Evolutionary conservation across 23 red algal genomes (phyloP).

Genomic region (Gracilaria vermiculophylla): DNA sequence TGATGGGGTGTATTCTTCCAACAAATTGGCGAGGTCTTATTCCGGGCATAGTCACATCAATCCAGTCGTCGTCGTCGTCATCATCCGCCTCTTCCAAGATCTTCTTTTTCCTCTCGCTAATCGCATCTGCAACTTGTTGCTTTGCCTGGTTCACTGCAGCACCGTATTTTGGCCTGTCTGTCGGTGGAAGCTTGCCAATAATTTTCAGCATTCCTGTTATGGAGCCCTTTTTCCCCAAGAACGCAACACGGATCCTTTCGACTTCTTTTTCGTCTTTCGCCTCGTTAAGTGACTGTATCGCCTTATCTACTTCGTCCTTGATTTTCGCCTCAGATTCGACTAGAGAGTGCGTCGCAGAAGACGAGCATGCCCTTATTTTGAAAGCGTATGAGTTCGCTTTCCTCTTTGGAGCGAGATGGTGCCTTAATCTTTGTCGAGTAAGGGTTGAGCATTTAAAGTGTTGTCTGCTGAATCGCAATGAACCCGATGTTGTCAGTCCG

Average conservation of each 20-base stretch:
- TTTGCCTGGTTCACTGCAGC: constrained; percentile 77
- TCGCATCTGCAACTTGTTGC: constrained; percentile 8
- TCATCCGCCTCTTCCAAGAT: constrained; percentile 1
- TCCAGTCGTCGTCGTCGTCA: constrained; percentile 39
- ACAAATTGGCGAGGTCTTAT: not conserved
- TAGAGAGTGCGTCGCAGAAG: not conserved
- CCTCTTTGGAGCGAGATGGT: not conserved
- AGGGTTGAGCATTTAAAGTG: not conserved
- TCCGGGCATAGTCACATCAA: constrained; percentile 85
- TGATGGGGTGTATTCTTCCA: constrained; percentile 71
- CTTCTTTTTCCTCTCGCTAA: constrained; percentile 53
- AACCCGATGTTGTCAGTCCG: not conserved
- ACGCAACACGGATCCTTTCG: constrained; percentile 57
- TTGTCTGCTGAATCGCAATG: not conserved
- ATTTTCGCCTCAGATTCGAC: not conserved
- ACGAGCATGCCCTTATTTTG: not conserved
- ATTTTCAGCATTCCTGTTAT: constrained; percentile 63
- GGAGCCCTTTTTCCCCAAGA: constrained; percentile 75
- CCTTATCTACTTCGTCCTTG: constrained; percentile 26
- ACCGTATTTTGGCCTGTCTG: constrained; percentile 61
- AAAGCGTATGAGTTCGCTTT: not conserved
- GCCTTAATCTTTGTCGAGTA: not conserved
- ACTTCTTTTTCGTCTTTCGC: constrained; percentile 36
- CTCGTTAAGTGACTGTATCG: constrained; percentile 14
- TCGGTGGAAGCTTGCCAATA: constrained; percentile 51